Conservation (phyloP, 2,329 filamentous ascomycete species). For the Aspergillus sp. region DNA sequence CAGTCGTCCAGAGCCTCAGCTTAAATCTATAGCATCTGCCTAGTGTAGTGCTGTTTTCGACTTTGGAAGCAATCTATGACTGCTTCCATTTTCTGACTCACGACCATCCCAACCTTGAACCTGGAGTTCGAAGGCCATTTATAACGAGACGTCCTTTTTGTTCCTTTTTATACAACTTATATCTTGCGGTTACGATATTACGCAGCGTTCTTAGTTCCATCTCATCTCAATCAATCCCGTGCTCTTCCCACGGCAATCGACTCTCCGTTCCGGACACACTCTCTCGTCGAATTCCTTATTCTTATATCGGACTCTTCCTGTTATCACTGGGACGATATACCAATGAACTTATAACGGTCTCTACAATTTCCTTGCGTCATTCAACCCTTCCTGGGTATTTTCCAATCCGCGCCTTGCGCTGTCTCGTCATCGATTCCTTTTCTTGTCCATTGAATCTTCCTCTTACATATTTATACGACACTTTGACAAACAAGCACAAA, state of each 20-base stretch:
- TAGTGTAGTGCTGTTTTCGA: background rate
- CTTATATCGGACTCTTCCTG: slow-evolving; percentile 18
- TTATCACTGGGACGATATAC: slow-evolving; percentile 34
- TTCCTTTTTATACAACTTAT: slow-evolving; percentile 28
- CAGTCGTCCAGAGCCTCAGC: slow-evolving; percentile 25
- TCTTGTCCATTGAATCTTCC: slow-evolving; percentile 24
- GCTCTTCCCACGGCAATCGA: slow-evolving; percentile 17
- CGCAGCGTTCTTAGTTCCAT: slow-evolving; percentile 33
- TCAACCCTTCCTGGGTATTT: slow-evolving; percentile 24
- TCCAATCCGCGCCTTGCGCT: slow-evolving; percentile 27
- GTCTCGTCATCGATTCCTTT: slow-evolving; percentile 21
- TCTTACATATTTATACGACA: slow-evolving; percentile 29
- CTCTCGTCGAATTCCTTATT: slow-evolving; percentile 19
- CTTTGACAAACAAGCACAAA: slow-evolving; percentile 20
- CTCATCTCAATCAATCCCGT: slow-evolving; percentile 9
- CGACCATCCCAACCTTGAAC: slow-evolving; percentile 30
- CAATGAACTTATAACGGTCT: slow-evolving; percentile 44
- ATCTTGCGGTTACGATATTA: slow-evolving; percentile 38
- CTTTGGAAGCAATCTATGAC: slow-evolving; percentile 25
- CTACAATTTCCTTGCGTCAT: slow-evolving; percentile 36
- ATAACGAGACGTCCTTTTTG: slow-evolving; percentile 22
- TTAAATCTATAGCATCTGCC: slow-evolving; percentile 19
- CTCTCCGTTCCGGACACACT: slow-evolving; percentile 23
- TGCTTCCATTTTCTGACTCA: slow-evolving; percentile 30
- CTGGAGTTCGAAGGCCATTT: slow-evolving; percentile 38